Evolutionary conservation across 148 eudicot species (phyloP), one percentile per base, ranked within the genome.

Genomic region (Dysphania ambrosioides): DNA sequence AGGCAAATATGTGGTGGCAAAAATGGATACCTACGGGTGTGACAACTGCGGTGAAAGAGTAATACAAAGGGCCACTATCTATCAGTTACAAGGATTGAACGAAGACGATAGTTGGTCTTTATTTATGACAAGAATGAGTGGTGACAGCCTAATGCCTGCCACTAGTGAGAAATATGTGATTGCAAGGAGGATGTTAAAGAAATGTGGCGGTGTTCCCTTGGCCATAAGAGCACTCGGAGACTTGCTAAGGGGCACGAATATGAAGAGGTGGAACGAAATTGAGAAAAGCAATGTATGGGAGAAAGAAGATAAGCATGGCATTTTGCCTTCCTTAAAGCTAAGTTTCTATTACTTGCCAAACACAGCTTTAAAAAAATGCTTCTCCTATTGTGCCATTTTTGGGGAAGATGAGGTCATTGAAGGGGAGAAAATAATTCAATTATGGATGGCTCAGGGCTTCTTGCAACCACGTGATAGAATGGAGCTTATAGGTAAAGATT

Each of bases 151-250:
- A 23, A 29, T 10, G 51, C 18, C 16, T 3, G 51, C 51, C 26
- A 12, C 24, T 24, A 11, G 49, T 26, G 40, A 30, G 27, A n/a
- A 5, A 70, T 44, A 44, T 15, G 51, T 44, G 51, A 44, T 59
- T 21, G 64, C 64, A 29, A 59, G 34, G n/a, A 40, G 66, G 66
- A 72, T 72, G 75, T 23, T 72, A 16, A 60, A 57, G 49, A 72
- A 60, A 36, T 72, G 75, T 27, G 51, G 75, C 13, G 75, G 75
- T 1, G 66, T 72, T 57, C 75, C 75, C 59, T 32, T 72, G 18
- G 76, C 76, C 38, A 73, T 73, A 60, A 61, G 47, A 61, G 68
- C 58, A 73, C 55, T 73, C 18, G 76, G 76, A 44, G 76, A 73
- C 56, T 19, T 73, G 58, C 27, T 73, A 31, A 62, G 72, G 57